Base-by-base conservation (phyloP, 2,329 filamentous ascomycete species). In the Aspergillus floridensis region DNA sequence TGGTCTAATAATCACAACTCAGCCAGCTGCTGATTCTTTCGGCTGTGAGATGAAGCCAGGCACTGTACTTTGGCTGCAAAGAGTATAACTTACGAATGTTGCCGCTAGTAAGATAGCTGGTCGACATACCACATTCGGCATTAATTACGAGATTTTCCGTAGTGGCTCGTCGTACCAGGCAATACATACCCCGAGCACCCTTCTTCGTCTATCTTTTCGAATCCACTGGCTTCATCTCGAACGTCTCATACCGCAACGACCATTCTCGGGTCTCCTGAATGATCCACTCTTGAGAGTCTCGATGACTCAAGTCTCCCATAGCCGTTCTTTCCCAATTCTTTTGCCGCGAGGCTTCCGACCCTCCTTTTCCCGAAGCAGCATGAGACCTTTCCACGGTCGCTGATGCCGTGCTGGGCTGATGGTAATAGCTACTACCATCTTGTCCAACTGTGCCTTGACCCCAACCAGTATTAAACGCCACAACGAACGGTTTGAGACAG, bases 401-500 rank as follows among this genome's bases (percentile, higher is more conserved):
- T 12, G 59, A 32, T 14, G 22, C 51, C 4, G n/a, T 35, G 26
- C 53, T 55, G 51, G 31, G 26, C 53, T 46, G 38, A 22, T 29
- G n/a, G 21, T 53, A 59, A 5, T 44, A 59, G 31, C 26, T 31
- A 16, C 59, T 6, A 38, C 47, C 24, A 29, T 58, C 26, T 49
- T 35, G 32, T 32, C 24, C 38, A 44, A 44, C n/a, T 44, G 53
- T 35, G 1, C 65, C 66, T 47, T 65, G 66, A 8, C 65, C 66
- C 66, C 66, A 78, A n/a, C 76, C 72, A 16, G 74, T 76, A 59
- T 74, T 76, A 67, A 78, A 77, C 51, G 69, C 71, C 29, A 75
- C 70, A 14, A 77, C 74, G 58, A 78, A 79, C 5, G 74, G 72
- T 58, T 77, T 77, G 31, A 77, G 67, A 24, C 77, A 77, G 4